Base-by-base conservation (phyloP, 2,329 filamentous ascomycete species). In the Penicillium vulpinum region DNA sequence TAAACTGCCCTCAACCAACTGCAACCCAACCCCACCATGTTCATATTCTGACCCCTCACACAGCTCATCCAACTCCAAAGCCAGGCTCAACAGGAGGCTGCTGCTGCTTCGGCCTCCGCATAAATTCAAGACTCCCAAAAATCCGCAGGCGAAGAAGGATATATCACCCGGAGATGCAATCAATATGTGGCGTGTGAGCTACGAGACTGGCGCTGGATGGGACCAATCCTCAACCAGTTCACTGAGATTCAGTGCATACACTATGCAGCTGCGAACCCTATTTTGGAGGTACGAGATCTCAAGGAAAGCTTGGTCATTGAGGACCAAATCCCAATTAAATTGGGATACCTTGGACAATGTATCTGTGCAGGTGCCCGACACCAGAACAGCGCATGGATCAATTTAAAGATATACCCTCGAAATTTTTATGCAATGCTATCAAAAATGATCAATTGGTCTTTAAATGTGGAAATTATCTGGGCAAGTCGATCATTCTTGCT, bases 61-160 rank as follows among this genome's bases (percentile, higher is more conserved):
- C 54, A 77, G 75, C 68, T 77, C 45, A 66, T 77, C 31, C 72
- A 75, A 65, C 67, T 75, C 57, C 75, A 78, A 61, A 71, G 65
- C 40, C 70, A 75, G 51, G 53, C 67, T 35, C 73, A 75, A 52
- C 73, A 72, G 54, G 69, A 73, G 55, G 64, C 64, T 35, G 71
- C 69, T 46, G 62, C 67, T 15, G 67, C 66, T 39, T 59, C 64
- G 21, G 67, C 72, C 47, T 71, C 72, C 35, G 69, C 71, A 40
- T 75, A 63, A 72, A 22, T 22, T 46, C 29, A 22, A 54, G 50
- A 33, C 22, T 24, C 10, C 16, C 13, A 5, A 45, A 26, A 31
- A 38, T 18, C 16, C 4, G 43, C 40, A 44, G n/a, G 24, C 28
- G 18, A 52, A 33, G 16, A 52, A 46, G 28, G 38, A 54, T n/a